Conservation (phyloP, 768 basidiomycete genomes). For the Agaricus subrufescens region DNA sequence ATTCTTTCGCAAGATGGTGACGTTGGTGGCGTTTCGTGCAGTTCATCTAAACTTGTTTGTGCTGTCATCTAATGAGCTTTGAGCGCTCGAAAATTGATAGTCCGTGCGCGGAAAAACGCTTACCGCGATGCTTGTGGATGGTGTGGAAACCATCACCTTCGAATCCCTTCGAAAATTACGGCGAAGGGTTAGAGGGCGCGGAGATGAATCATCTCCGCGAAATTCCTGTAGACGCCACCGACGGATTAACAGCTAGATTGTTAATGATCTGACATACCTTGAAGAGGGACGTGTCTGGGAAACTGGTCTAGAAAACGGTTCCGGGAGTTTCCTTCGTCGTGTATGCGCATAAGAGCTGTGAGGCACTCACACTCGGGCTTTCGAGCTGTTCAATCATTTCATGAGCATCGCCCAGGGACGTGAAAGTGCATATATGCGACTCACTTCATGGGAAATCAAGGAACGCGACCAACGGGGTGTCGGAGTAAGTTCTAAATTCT, state of each 20-base stretch:
- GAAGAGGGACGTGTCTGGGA: too few relatives aligned
- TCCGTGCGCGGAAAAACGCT: neutral
- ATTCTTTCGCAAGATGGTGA: neutral
- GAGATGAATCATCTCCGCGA: neutral
- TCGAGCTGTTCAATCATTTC: neutral
- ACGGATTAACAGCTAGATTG: neutral
- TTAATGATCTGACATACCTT: too few relatives aligned
- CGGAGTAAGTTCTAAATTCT: neutral
- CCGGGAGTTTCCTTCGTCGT: too few relatives aligned
- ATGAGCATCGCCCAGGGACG: neutral
- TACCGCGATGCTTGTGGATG: neutral
- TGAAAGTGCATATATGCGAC: slow-evolving; percentile 1
- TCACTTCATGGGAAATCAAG: neutral
- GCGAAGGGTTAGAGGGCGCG: neutral
- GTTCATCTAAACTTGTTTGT: neutral
- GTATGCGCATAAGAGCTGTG: too few relatives aligned
- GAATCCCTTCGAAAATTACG: neutral
- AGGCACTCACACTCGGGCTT: neutral
- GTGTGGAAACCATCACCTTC: neutral
- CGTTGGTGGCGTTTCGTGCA: neutral
- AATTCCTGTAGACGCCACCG: neutral
- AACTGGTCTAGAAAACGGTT: too few relatives aligned
- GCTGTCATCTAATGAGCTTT: neutral
- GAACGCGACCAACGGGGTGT: neutral
- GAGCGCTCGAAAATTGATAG: neutral